phyloP scores from a whole-genome alignment of 345 rosid genomes.

The Brassica carinata region DNA sequence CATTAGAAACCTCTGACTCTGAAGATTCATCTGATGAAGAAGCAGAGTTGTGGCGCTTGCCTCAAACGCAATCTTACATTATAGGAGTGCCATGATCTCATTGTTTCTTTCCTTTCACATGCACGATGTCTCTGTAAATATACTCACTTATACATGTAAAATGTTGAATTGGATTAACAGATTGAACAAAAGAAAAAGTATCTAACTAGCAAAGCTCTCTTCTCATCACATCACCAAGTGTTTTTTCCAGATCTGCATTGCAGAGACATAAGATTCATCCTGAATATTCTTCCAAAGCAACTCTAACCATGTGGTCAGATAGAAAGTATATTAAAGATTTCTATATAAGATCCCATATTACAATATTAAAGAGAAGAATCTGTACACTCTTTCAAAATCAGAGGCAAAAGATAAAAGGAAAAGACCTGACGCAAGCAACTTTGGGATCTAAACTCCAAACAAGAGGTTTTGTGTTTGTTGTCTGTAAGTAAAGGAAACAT shows the following conservation, averaged over 20 bases:
- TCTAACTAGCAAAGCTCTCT: slow-evolving; percentile 5
- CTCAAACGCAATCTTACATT: slow-evolving; percentile 43
- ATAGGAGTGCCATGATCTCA: slow-evolving; percentile 37
- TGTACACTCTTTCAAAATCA: slow-evolving; percentile 21
- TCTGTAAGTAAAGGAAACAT: slow-evolving; percentile 19
- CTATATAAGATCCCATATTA: slow-evolving; percentile 3
- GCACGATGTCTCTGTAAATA: slow-evolving; percentile 25
- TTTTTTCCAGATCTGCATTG: slow-evolving; percentile 9
- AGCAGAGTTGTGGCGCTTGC: slow-evolving; percentile 41
- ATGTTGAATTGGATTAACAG: slow-evolving; percentile 21
- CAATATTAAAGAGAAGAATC: slow-evolving; percentile 21
- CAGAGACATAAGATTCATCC: slow-evolving; percentile 5
- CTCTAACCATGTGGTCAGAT: slow-evolving; percentile 16
- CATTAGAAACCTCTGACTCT: slow-evolving; percentile 29
- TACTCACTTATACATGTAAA: slow-evolving; percentile 33
- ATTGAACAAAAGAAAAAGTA: slow-evolving; percentile 9
- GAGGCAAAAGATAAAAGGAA: slow-evolving; percentile 18
- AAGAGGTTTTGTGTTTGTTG: slow-evolving; percentile 16
- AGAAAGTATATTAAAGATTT: neutral
- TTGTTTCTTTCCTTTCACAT: slow-evolving; percentile 16
- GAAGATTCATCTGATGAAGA: slow-evolving; percentile 61
- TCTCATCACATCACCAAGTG: slow-evolving; percentile 6
- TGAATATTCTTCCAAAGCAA: slow-evolving; percentile 1
- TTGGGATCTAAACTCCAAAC: slow-evolving; percentile 28
- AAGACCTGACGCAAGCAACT: slow-evolving; percentile 28